These are phyloP conservation scores for Colletotrichum cereale DNA, from an alignment of 2,329 filamentous ascomycete genomes.

Conservation along the genomic window DNA sequence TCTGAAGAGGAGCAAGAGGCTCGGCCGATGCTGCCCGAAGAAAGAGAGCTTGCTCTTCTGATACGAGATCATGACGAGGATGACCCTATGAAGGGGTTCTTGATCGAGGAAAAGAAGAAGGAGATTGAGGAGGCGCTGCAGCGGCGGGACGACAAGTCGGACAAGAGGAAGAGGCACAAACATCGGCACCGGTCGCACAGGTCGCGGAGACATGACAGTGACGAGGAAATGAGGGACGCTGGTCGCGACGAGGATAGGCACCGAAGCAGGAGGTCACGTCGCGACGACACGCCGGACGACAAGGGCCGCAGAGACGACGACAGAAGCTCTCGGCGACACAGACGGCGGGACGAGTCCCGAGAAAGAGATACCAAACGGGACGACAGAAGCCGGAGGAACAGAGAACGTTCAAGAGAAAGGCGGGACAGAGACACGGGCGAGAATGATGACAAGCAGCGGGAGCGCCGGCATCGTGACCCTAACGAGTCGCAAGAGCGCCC, in stretches of 20 bases:
- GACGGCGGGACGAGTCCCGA: conserved; percentile 44
- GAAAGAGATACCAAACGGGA: conserved; percentile 48
- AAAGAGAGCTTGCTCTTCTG: conserved; percentile 81
- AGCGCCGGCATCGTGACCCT: conserved; percentile 46
- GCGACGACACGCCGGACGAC: conserved; percentile 52
- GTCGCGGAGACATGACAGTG: conserved; percentile 49
- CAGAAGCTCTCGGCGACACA: conserved; percentile 44
- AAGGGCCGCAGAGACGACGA: conserved; percentile 45
- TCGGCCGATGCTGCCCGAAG: conserved; percentile 81
- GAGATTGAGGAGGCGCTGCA: conserved; percentile 79
- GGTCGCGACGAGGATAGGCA: conserved; percentile 48
- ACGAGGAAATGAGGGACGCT: conserved; percentile 45
- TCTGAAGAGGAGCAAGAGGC: conserved; percentile 57
- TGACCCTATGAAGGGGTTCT: conserved; percentile 94
- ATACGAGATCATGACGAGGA: conserved; percentile 90
- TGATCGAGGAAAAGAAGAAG: conserved; percentile 92
- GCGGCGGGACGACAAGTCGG: conserved; percentile 63
- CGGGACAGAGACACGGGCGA: conserved; percentile 43
- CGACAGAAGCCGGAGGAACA: conserved; percentile 45
- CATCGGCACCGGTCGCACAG: conserved; percentile 62
- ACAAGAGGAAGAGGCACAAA: conserved; percentile 62
- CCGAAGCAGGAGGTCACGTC: conserved; percentile 49
- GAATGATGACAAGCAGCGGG: conserved; percentile 42
- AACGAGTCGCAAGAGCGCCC: conserved; percentile 47
- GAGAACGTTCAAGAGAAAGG: conserved; percentile 42